Evolutionary conservation across 2,329 filamentous ascomycete genomes (phyloP).

Genomic region (Hymenoscyphus salicellus): DNA sequence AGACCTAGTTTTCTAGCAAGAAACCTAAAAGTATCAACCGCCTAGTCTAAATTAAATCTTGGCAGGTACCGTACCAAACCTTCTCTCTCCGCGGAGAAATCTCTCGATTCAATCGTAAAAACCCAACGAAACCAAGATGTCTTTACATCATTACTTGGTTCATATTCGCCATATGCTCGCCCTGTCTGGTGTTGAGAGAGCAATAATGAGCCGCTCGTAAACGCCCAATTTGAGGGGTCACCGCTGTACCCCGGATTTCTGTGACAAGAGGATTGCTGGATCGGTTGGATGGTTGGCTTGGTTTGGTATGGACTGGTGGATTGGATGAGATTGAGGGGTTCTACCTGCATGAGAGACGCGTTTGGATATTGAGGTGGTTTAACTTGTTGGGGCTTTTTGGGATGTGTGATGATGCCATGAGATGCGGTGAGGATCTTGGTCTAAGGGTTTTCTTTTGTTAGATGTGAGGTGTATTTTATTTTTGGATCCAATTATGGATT

Average conservation of each 20-base stretch:
- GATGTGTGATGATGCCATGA: not conserved
- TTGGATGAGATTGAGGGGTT: not conserved
- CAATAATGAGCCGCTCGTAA: not conserved
- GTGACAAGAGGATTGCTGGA: constrained; percentile 28
- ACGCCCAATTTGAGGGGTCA: not conserved
- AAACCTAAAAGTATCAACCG: no score
- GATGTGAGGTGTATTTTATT: not conserved
- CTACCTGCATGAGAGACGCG: not conserved
- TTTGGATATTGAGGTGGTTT: not conserved
- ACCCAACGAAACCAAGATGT: no score
- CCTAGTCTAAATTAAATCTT: no score
- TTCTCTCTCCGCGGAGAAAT: no score
- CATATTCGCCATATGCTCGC: no score
- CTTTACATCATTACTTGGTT: no score
- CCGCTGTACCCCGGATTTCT: constrained; percentile 29
- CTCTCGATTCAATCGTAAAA: no score
- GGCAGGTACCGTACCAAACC: no score
- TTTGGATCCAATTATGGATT: not conserved
- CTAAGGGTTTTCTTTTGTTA: no score
- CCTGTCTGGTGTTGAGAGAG: no score
- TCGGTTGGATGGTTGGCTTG: not conserved
- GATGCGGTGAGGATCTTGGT: not conserved
- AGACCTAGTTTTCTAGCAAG: no score
- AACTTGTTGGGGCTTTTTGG: not conserved
- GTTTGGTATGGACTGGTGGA: not conserved